Percentiles rank a stretch among this genome's conserved stretches.
phyloP scores from a whole-genome alignment of 495 filamentous ascomycete species.

The Amphirosellinia nigrospora region DNA sequence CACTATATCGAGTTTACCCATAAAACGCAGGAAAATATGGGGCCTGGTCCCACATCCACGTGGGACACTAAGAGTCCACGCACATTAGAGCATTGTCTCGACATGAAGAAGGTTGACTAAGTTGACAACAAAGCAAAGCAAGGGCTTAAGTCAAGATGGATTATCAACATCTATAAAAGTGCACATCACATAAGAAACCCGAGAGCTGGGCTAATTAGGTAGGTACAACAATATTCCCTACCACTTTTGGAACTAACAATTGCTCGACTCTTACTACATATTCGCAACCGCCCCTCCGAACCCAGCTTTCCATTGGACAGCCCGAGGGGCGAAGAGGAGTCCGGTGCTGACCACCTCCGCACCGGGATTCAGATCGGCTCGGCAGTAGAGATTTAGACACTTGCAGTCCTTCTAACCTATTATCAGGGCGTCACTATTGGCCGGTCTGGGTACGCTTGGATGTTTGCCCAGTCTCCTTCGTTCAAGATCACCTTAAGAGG shows the following conservation, averaged over 20 bases:
- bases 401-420: not conserved
- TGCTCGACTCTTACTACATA: not conserved
- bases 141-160: not conserved
- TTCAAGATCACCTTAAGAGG: not conserved
- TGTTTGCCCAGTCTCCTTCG: not conserved
- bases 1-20: not conserved
- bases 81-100: no score
- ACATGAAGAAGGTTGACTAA: not conserved
- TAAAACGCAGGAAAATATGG: no score
- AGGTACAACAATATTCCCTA: not conserved
- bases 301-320: conserved; percentile 12
- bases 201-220: conserved; percentile 12
- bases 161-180: not conserved
- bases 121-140: not conserved
- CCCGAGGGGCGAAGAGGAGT: conserved; percentile 12
- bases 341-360: conserved; percentile 25
- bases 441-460: conserved; percentile 5
- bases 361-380: conserved; percentile 28
- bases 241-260: not conserved
- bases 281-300: not conserved
- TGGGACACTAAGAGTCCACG: no score
- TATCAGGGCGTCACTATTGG: conserved; percentile 19
- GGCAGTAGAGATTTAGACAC: conserved; percentile 14
- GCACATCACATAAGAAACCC: not conserved
- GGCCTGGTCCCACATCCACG: no score